Base-by-base conservation (phyloP, 768 basidiomycete genomes). In the Leccinum aurantiacum region DNA sequence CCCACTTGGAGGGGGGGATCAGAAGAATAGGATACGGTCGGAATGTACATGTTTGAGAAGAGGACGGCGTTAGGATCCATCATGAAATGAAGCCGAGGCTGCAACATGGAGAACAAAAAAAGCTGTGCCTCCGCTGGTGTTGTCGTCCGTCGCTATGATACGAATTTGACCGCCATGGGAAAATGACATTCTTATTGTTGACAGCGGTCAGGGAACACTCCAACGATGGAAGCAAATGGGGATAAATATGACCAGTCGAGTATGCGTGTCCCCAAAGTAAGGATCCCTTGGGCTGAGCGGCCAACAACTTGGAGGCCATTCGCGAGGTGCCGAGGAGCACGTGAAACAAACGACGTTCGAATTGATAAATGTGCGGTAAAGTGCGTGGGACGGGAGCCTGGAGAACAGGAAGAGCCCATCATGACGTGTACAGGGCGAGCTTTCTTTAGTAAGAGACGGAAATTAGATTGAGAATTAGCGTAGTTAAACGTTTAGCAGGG, bases 401-500 rank as follows among this genome's bases (percentile, higher is more conserved):
- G 53, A 49, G 57, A 29, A 15, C 25, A 51, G 44, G 22, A 51
- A n/a, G 17, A 56, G 50, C 24, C 35, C 52, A 50, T 53, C 60
- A 58, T 71, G 70, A 69, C 65, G 67, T 69, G 63, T 64, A 60
- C 56, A 60, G 19, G 44, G 47, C 27, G 52, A 31, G 38, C 49
- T 47, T 52, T 50, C 49, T 59, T 65, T 60, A 47, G 70, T 69
- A 65, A 63, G 59, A 65, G 44, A 58, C 62, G 60, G 63, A 63
- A 41, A 67, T 60, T 62, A 61, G 65, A 71, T 70, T 68, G 61
- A 24, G 58, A 72, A 68, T 74, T 72, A 74, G 58, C 63, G 59
- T 74, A 60, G 66, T 72, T 71, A 72, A 59, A 63, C 72, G 64
- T 72, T 72, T 64, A 54, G 55, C 66, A 70, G 58, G 46, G 29